phyloP scores from a whole-genome alignment of 495 filamentous ascomycete species.

The Talaromyces ruber region DNA sequence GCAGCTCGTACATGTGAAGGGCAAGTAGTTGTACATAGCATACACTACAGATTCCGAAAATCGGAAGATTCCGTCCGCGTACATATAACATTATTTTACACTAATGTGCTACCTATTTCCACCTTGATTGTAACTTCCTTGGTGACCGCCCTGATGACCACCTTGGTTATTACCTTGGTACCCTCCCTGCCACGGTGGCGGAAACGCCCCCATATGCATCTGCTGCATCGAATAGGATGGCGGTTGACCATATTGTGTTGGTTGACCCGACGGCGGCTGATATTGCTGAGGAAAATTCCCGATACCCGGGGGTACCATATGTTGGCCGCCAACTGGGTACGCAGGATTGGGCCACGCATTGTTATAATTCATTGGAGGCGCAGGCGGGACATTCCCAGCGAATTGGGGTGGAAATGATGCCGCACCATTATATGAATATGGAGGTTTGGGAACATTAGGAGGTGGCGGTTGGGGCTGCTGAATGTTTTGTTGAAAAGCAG shows the following conservation, averaged over 20 bases:
- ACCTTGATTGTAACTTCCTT: conserved; percentile 1
- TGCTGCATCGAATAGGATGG: conserved; percentile 13
- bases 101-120: background rate
- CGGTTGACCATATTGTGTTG: conserved; percentile 1
- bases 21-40: background rate
- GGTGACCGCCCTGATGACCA: background rate
- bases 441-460: conserved; percentile 17
- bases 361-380: conserved; percentile 37
- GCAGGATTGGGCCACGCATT: conserved; percentile 39
- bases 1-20: background rate
- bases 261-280: conserved; percentile 10
- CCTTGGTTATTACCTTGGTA: background rate
- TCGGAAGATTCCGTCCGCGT: background rate
- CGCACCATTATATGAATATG: conserved; percentile 18
- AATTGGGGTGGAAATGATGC: conserved; percentile 15
- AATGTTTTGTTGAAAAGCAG: conserved; percentile 11
- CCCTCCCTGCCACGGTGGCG: conserved; percentile 7
- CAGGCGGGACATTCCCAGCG: conserved; percentile 27
- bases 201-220: conserved; percentile 28
- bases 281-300: conserved; percentile 19
- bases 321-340: conserved; percentile 9
- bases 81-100: background rate
- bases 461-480: conserved; percentile 14
- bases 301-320: conserved; percentile 8
- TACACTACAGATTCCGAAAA: background rate